A percentile compares a stretch with the other conserved stretches of the same genome.
Conservation (phyloP, 164 flowering plant genomes). For the Warburgia ugandensis region DNA sequence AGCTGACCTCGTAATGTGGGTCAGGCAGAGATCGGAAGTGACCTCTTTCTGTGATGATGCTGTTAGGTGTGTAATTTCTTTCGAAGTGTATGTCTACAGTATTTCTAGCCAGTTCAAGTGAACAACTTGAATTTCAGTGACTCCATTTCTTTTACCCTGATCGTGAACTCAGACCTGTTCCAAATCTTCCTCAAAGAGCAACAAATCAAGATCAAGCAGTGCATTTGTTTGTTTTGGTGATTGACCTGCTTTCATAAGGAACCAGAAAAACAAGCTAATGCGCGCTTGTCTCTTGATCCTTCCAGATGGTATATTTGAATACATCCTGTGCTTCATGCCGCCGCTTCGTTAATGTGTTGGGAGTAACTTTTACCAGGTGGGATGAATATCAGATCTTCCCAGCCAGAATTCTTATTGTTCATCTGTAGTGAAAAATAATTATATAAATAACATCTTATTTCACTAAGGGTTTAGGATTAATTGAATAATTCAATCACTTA, state of each 20-base stretch:
- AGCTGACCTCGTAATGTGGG: too few species aligned
- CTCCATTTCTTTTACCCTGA: too few species aligned
- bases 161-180: too few species aligned
- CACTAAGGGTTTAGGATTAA: background rate
- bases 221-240: background rate
- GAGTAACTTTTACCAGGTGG: constrained; percentile 92
- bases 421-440: constrained; percentile 39
- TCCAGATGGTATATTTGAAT: constrained; percentile 11
- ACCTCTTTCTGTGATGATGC: too few species aligned
- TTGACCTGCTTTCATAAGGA: constrained; percentile 23
- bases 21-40: too few species aligned
- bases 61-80: too few species aligned
- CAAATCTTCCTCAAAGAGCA: background rate
- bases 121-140: too few species aligned
- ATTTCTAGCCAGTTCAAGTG: too few species aligned
- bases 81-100: too few species aligned
- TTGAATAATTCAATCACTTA: constrained; percentile 14
- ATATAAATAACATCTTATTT: background rate
- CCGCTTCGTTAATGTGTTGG: constrained; percentile 70
- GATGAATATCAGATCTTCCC: constrained; percentile 93
- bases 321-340: constrained; percentile 25
- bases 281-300: constrained; percentile 7
- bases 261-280: constrained; percentile 1
- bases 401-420: constrained; percentile 74
- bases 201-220: background rate